Base-by-base conservation (phyloP, 805 yeast species). In the Lachancea cidri region DNA sequence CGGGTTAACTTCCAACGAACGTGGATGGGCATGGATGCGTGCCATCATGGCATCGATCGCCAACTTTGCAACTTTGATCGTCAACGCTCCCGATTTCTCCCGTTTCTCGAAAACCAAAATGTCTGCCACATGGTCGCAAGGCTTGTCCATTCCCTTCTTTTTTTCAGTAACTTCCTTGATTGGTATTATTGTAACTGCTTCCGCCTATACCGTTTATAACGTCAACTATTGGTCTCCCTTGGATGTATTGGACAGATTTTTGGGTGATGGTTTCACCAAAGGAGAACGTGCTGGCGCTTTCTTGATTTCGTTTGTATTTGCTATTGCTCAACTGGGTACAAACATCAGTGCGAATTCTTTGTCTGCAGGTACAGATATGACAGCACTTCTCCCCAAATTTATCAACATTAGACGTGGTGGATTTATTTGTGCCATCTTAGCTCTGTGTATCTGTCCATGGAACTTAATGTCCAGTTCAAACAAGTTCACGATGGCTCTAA, bases 31-130 rank as follows among this genome's bases (percentile, higher is more conserved):
- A 0, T 87, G 86, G 57, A 76, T 87, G 39, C 72, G 73, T 51
- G 77, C 91, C 4, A 71, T 80, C 24, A 84, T 88, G 95, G 82
- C 80, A 64, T 73, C 88, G 16, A 66, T 87, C 47, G 85, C 94
- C 19, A 87, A 86, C 65, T 87, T 87, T 57, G 93, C 95, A 4
- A 83, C 96, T n/a, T 72, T 87, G 54, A 83, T 88, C 55, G 75
- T 83, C 40, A 87, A 87, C 65, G 85, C 93, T 13, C 94, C 96
- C 1, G 96, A 87, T 68, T 87, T 87, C 63, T 74, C 95, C 18
- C 77, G 96, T 62, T 82, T 86, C 65, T 83, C 95, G 7, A 74
- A 71, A 48, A 79, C 77, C 17, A 70, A 73, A 38, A 60, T 53
- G 33, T 66, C 76, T 16, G 71, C 81, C 3, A 54, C 68, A n/a